Evolutionary conservation across 805 yeast species (phyloP), one percentile per base, ranked within the genome.

Genomic region (Komagataella ulmi): DNA sequence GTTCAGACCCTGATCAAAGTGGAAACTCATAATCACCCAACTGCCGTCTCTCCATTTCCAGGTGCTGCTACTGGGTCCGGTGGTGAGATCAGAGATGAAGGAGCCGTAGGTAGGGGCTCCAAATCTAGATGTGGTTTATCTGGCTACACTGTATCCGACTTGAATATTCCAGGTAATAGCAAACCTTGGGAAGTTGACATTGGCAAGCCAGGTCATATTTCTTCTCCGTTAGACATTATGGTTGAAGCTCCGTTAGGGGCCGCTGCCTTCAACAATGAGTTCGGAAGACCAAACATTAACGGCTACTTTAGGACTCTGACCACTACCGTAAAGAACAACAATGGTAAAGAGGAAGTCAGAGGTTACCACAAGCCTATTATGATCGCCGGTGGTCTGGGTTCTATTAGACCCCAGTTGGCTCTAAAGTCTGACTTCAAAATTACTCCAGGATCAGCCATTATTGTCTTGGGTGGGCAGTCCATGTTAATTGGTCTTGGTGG

Each of bases 31-130:
- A 93, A 93, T 71, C 99, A 93, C 68, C 99, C 99, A 52, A 93
- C 99, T 23, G 99, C 99, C 1, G 97, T 93, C 4, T 91, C 98
- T 21, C 99, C 99, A 45, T 93, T 88, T 70, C 90, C 99, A 3
- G 99, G 99, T 68, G 99, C 99, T 36, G 96, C 99, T 46, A 93
- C 99, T 12, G 99, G 99, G 56, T 90, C 98, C 8, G 99, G 99
- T 67, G 99, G 99, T 73, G 99, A 93, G 71, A 93, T 93, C 62
- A 87, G 99, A 76, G 99, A 93, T 69, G 99, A 93, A 72, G 99
- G 97, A 71, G 99, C 99, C 30, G 96, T 93, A 23, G 99, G 99
- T 56, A 81, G 97, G 67, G 99, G 99, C 48, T 91, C 98, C 23
- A 88, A 88, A 68, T 80, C 98, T 47, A 91, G 93, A 70, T 96